Evolutionary conservation across 345 rosid genomes (phyloP).

Genomic region (Eucalyptus leucophloia): DNA sequence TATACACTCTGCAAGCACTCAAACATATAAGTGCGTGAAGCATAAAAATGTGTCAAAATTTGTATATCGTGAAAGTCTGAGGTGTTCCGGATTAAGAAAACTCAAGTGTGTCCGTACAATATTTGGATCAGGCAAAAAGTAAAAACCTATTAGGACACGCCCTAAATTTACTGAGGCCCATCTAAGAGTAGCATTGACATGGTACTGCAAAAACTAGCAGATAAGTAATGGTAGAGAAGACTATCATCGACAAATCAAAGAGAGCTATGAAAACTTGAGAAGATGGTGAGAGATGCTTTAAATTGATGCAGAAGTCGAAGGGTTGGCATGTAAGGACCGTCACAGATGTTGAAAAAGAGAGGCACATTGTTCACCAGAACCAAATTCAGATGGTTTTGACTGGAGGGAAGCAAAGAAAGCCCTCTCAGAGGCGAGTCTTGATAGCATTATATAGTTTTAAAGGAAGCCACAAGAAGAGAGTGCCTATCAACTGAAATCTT

Average conservation of each 20-base stretch:
- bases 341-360: conserved; percentile 86
- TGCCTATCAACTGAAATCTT: background rate
- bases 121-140: background rate
- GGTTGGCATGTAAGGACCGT: conserved; percentile 98
- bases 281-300: conserved; percentile 9
- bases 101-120: background rate
- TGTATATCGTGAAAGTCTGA: background rate
- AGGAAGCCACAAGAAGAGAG: background rate
- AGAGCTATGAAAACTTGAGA: background rate
- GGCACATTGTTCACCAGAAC: conserved; percentile 90
- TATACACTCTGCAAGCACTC: background rate
- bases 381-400: conserved; percentile 93
- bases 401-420: conserved; percentile 15
- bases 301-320: conserved; percentile 95
- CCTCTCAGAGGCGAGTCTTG: background rate
- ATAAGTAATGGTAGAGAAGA: background rate
- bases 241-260: background rate
- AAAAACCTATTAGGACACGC: background rate
- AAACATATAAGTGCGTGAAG: background rate
- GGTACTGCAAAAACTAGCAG: background rate
- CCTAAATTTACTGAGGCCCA: background rate
- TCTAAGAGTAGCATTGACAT: background rate
- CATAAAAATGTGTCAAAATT: background rate
- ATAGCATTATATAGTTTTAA: background rate
- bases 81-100: background rate